Evolutionary conservation across 106 monocot species (phyloP), one percentile per base, ranked within the genome.

Genomic region (Dioscorea dumetorum): DNA sequence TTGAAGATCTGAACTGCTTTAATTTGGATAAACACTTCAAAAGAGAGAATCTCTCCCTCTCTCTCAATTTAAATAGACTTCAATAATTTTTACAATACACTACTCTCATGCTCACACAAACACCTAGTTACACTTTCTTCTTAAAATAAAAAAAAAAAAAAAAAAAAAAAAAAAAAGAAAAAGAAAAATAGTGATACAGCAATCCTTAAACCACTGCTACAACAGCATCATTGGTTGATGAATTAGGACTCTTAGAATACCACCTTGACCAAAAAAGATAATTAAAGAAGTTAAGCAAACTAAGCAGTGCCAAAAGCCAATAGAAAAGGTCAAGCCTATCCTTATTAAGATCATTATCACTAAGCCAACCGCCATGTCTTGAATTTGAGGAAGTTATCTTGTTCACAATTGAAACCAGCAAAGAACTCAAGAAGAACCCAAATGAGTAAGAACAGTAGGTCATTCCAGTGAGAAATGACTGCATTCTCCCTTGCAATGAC

Each of bases 401-500:
- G 78, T 95, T 91, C 57, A 86, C 85, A 13, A 86, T 24, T 4
- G 95, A 91, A 14, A 95, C 95, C 28, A 95, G 62, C 12, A 95
- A 14, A 0, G 95, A 88, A 79, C 95, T 95, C 49, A 95, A n/a
- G 67, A 66, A 95, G 77, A 95, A 95, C 8, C 91, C 95, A 28
- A 95, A 95, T 2, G 95, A 95, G 62, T 95, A 95, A 19, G 91
- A 91, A 67, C 95, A 95, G 63, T 95, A 95, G 2, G 95, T 91
- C 77, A 95, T 88, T 68, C 91, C 88, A 0, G 95, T 95, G 1
- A 95, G 70, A 56, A 91, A 95, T 0, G 91, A 79, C 60, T 88
- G 95, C 95, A 95, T 95, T 3, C 28, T 28, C 3, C 95, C 95
- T 0, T 61, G 77, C 32, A 84, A 41, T 0, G 91, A 88, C 75